Base-by-base conservation (phyloP, 2,329 filamentous ascomycete genomes). In the Trichoderma endophyticum region DNA sequence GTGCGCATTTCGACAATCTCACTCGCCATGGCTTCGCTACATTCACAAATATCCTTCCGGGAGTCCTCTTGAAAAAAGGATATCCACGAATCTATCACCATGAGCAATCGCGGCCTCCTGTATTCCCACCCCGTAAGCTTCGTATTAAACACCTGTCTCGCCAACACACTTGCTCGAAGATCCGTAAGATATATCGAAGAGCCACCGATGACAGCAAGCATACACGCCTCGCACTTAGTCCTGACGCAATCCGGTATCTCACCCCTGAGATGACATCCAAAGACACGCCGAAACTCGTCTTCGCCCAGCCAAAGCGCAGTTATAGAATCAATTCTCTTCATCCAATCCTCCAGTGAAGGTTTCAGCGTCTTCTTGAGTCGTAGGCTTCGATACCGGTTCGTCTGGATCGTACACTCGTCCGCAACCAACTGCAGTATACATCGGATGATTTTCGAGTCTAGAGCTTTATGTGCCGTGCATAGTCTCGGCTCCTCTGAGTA, bases 211-310 rank as follows among this genome's bases (percentile, higher is more conserved):
- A 81, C 80, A 2, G 85, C 82, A 14, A 89, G 77, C 32, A 87
- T 84, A 73, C 88, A 90, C 2, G 86, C 87, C 75, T 88, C 84
- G 73, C 88, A 90, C 2, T 34, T 39, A 0, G 39, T 57, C 32
- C 36, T 54, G 9, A n/a, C 66, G 12, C 70, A 72, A 11, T 57
- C 64, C 1, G 70, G 70, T 11, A 72, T 14, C 5, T 6, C 18
- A n/a, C 6, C 51, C 43, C 5, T 18, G 6, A 32, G 24, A 2
- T 81, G 76, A n/a, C 81, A 78, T 1, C 79, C 77, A 73, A 82
- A 85, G 3, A 79, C 73, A 14, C 76, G 56, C 21, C 75, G 73
- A 72, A 85, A 86, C 3, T 81, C 74, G 0, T 76, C 66, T 1
- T 77, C 75, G 1, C 77, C 75, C 18, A 85, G 80, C 82, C 84